Evolutionary conservation across 106 monocot species (phyloP).

Genomic region (Phalaenopsis aphrodite): DNA sequence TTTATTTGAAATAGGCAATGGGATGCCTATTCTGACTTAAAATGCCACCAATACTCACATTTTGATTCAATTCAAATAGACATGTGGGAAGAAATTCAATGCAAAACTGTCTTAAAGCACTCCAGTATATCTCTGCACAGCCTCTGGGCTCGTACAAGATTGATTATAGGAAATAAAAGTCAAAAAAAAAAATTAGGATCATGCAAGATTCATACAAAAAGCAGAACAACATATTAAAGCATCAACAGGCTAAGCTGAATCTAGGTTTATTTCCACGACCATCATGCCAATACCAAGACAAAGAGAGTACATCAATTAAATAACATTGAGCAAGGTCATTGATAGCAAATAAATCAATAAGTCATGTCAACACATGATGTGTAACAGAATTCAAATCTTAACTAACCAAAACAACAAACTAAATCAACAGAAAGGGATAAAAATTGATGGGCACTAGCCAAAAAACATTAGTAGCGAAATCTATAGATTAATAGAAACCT

Average conservation of each 20-base stretch:
- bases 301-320: background rate
- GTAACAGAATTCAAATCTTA: background rate
- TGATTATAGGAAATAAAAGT: background rate
- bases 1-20: no score
- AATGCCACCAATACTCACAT: background rate
- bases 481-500: background rate
- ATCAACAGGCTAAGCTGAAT: no score
- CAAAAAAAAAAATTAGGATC: background rate
- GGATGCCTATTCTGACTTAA: no score
- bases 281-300: background rate
- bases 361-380: background rate
- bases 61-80: background rate
- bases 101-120: background rate
- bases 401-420: background rate
- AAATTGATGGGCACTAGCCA: no score
- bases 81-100: background rate
- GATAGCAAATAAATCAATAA: background rate
- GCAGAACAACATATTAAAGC: no score
- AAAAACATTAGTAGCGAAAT: background rate
- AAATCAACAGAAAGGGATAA: no score
- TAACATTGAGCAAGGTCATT: background rate
- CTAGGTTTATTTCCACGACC: no score
- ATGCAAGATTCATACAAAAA: background rate
- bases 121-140: background rate
- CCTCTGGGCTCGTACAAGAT: background rate